Evolutionary conservation across 805 yeast species (phyloP), one percentile per base, ranked within the genome.

Genomic region (Monosporozyma aerobia): DNA sequence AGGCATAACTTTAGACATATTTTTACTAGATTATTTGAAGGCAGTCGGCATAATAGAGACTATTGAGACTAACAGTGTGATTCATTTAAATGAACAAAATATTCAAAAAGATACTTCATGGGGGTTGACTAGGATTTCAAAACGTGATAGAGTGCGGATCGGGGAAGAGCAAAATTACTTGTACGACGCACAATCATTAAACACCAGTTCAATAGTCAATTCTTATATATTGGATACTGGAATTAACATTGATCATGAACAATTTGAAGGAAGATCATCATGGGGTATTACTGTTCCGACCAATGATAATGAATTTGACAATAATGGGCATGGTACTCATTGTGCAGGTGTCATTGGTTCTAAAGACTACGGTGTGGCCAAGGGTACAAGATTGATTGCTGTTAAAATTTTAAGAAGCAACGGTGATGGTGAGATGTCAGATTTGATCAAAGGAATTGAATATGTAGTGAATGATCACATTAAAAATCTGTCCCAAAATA

Each of bases 301-400:
- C 2, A 82, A 79, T 57, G 79, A 80, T 1, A 77, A 76, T 49
- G 64, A 74, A 1, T 86, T 84, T 44, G 96, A 90, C 68, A 89
- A 87, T 51, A 85, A 87, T 63, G 97, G 96, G 49, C 97, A 89
- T 71, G 97, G 97, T 63, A 87, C 96, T 44, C 97, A 89, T 65
- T 87, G 94, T 72, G 95, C 96, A n/a, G 97, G 96, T 70, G 87
- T 94, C 41, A 86, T 90, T 61, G 96, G 83, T 49, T 85, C 92
- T 25, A 74, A 75, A 55, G 72, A 79, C 47, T 87, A 82, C 59
- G 96, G 96, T 70, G 87, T 87, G 51, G 89, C 95, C 52, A 87
- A 88, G 70, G 74, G 78, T 51, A 90, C 88, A 14, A 75, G 80
- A 16, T 68, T 88, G 53, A 89, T 85, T 60, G 94, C 94, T 27